Conservation (phyloP, 768 basidiomycete genomes). For the Lentinula sp. region DNA sequence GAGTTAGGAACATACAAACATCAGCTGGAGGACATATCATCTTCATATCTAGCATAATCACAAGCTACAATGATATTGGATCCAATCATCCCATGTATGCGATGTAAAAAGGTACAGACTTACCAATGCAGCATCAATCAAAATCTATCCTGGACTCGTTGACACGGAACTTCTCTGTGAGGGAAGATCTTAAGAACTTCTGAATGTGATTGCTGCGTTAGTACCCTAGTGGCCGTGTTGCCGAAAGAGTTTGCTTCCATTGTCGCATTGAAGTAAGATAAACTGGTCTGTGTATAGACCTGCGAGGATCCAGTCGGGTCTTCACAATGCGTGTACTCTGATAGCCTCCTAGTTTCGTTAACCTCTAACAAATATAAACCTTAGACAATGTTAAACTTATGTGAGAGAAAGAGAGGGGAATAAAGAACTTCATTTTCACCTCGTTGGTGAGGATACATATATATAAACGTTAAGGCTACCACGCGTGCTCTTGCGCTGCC, state of each 20-base stretch:
- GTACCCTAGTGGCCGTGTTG: constrained; percentile 38
- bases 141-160: constrained; percentile 47
- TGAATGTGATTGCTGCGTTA: constrained; percentile 38
- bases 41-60: constrained; percentile 50
- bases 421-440: too few species aligned
- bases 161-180: constrained; percentile 52
- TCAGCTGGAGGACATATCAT: constrained; percentile 49
- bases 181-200: constrained; percentile 41
- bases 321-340: too few species aligned
- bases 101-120: constrained; percentile 29
- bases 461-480: too few species aligned
- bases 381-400: too few species aligned
- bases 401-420: too few species aligned
- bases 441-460: too few species aligned
- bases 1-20: constrained; percentile 14
- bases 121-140: constrained; percentile 47
- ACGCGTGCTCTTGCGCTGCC: too few species aligned
- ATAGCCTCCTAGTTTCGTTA: too few species aligned
- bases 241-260: constrained; percentile 50
- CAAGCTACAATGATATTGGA: constrained; percentile 17
- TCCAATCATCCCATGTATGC: neutral
- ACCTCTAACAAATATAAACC: too few species aligned
- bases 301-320: too few species aligned
- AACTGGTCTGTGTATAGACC: too few species aligned
- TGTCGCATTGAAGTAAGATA: constrained; percentile 22